A percentile compares a stretch with the other conserved stretches of the same genome.
These are phyloP conservation scores for Mucor racemosus DNA, from an alignment of 371 early-diverging fungal species.

Conservation along the genomic window DNA sequence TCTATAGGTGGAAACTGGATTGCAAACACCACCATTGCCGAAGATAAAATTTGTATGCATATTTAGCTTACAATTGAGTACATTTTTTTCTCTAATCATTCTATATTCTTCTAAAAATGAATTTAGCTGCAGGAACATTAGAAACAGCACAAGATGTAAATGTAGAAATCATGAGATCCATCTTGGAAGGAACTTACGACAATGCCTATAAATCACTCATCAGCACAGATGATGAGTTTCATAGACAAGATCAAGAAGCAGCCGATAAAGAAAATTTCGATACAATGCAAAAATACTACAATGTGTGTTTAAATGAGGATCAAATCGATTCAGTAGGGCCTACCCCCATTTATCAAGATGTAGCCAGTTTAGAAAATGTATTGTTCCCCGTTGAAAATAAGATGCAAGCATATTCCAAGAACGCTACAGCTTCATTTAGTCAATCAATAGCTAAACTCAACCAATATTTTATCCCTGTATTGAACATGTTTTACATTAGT, in stretches of 20 bases:
- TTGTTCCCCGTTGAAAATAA: constrained; percentile 15
- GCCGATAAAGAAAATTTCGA: constrained; percentile 48
- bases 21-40: constrained; percentile 45
- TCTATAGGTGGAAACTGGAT: constrained; percentile 55
- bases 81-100: not conserved
- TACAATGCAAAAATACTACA: constrained; percentile 52
- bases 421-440: not conserved
- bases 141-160: constrained; percentile 42
- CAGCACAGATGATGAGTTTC: constrained; percentile 15
- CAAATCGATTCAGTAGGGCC: constrained; percentile 49
- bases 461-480: constrained; percentile 21
- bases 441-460: constrained; percentile 13
- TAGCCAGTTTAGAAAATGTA: constrained; percentile 29
- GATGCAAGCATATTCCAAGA: constrained; percentile 1
- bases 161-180: constrained; percentile 23
- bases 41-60: constrained; percentile 42
- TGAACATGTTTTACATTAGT: constrained; percentile 38
- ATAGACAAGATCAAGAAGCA: constrained; percentile 12
- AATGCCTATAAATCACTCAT: constrained; percentile 30
- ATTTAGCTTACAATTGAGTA: not conserved
- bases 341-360: constrained; percentile 45
- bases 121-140: constrained; percentile 36
- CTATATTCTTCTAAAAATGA: constrained; percentile 2
- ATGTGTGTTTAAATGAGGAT: constrained; percentile 55
- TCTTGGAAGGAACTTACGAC: constrained; percentile 24